Percentiles rank a stretch among this genome's conserved stretches.
Evolutionary conservation across 352 stramenopile species (phyloP).

Genomic region (Blastocystis hominis): DNA sequence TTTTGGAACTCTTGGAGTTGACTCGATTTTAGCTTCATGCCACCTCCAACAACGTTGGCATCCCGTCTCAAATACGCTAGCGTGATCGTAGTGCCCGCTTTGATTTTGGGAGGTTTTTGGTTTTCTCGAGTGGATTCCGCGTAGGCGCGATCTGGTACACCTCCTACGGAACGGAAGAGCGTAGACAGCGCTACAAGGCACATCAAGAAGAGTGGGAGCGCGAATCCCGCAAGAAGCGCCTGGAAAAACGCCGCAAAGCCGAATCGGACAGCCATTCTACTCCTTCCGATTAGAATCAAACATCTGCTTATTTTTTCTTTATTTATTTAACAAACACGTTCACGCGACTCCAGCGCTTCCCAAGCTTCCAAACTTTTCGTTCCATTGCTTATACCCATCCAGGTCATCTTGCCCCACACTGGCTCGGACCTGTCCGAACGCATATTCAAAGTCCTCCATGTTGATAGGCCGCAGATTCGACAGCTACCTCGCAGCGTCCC

Average conservation of each 20-base stretch:
- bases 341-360: slow-evolving; percentile 64
- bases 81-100: not conserved
- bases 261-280: not conserved
- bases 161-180: not conserved
- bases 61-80: slow-evolving; percentile 14
- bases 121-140: too few species aligned
- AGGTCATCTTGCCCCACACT: slow-evolving; percentile 87
- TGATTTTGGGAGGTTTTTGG: slow-evolving; percentile 8
- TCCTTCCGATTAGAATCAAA: too few species aligned
- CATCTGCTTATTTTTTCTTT: not conserved
- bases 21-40: not conserved
- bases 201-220: not conserved
- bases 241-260: not conserved
- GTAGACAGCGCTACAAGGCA: not conserved
- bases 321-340: not conserved
- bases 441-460: slow-evolving; percentile 84
- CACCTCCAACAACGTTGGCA: not conserved
- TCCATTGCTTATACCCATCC: slow-evolving; percentile 80
- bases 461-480: slow-evolving; percentile 81
- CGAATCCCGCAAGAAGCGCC: not conserved
- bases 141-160: slow-evolving; percentile 1
- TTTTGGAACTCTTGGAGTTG: too few species aligned
- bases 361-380: slow-evolving; percentile 77
- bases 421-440: slow-evolving; percentile 80
- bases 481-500: not conserved